Percentiles rank a stretch among this genome's conserved stretches.
These are phyloP conservation scores for Tricholoma sp. DNA, from an alignment of 768 basidiomycete genomes.

Conservation along the genomic window DNA sequence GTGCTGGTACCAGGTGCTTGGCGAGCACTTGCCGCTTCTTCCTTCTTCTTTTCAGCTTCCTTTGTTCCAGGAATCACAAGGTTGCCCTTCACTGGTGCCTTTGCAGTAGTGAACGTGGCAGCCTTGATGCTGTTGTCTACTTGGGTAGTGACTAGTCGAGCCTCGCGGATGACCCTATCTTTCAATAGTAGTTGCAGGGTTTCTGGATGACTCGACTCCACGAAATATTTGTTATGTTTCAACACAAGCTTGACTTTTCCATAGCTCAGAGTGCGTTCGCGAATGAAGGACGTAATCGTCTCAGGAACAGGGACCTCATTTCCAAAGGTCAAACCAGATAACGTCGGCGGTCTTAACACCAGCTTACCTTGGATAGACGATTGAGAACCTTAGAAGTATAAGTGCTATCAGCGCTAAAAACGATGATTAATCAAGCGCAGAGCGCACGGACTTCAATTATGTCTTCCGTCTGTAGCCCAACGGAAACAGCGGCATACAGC, in stretches of 20 bases:
- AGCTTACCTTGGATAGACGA: constrained; percentile 67
- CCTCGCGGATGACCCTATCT: constrained; percentile 80
- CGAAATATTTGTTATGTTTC: constrained; percentile 96
- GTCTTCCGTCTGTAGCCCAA: constrained; percentile 95
- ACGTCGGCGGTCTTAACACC: background rate
- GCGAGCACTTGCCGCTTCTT: constrained; percentile 29
- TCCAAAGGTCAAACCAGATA: background rate
- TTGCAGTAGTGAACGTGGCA: constrained; percentile 71
- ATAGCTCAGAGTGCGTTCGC: constrained; percentile 91
- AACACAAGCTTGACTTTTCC: constrained; percentile 98
- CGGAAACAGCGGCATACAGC: constrained; percentile 96
- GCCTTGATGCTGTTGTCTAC: constrained; percentile 74
- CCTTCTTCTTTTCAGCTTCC: constrained; percentile 66
- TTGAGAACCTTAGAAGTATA: constrained; percentile 58
- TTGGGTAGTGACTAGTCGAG: constrained; percentile 66
- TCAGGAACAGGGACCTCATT: constrained; percentile 87
- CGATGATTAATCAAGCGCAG: constrained; percentile 20
- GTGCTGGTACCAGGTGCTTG: constrained; percentile 12
- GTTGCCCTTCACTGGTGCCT: constrained; percentile 79
- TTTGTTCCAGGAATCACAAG: constrained; percentile 87
- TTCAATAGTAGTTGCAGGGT: constrained; percentile 84
- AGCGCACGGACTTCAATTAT: constrained; percentile 84
- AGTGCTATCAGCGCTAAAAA: constrained; percentile 24
- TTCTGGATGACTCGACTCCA: constrained; percentile 94
- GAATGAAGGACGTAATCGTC: constrained; percentile 79